Conservation (phyloP, 805 yeast species). For the Candida nitratophila region DNA sequence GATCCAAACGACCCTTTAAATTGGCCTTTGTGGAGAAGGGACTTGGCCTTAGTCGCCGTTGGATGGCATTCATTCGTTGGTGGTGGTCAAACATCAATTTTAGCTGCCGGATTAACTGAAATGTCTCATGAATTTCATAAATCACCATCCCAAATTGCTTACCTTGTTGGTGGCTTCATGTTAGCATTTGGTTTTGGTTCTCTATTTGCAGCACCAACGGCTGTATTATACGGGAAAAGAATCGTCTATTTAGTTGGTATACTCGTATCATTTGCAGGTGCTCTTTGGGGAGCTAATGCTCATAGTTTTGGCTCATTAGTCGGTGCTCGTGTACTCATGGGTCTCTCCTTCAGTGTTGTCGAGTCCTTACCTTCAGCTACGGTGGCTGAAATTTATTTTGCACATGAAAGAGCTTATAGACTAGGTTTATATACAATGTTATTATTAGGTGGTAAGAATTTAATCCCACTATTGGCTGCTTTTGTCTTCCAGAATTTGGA, state of each 20-base stretch:
- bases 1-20: slow-evolving; percentile 60
- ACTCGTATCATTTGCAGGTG: slow-evolving; percentile 40
- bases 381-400: slow-evolving; percentile 49
- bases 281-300: slow-evolving; percentile 49
- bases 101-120: slow-evolving; percentile 47
- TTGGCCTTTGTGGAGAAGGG: slow-evolving; percentile 58
- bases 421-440: slow-evolving; percentile 39
- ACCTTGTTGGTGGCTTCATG: slow-evolving; percentile 54
- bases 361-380: slow-evolving; percentile 56
- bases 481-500: slow-evolving; percentile 40
- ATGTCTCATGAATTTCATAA: slow-evolving; percentile 37
- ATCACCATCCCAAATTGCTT: slow-evolving; percentile 36
- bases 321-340: slow-evolving; percentile 52
- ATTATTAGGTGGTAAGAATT: slow-evolving; percentile 48
- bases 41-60: slow-evolving; percentile 41
- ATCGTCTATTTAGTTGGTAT: slow-evolving; percentile 44
- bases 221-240: slow-evolving; percentile 52
- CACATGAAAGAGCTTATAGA: slow-evolving; percentile 32
- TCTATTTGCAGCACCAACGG: slow-evolving; percentile 49
- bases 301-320: slow-evolving; percentile 40
- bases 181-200: slow-evolving; percentile 53
- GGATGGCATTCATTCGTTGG: slow-evolving; percentile 54
- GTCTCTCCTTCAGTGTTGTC: slow-evolving; percentile 55
- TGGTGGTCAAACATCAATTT: slow-evolving; percentile 55
- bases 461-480: slow-evolving; percentile 50